Base-by-base conservation (phyloP, 164 flowering plant species). In the Vitis labrusca region DNA sequence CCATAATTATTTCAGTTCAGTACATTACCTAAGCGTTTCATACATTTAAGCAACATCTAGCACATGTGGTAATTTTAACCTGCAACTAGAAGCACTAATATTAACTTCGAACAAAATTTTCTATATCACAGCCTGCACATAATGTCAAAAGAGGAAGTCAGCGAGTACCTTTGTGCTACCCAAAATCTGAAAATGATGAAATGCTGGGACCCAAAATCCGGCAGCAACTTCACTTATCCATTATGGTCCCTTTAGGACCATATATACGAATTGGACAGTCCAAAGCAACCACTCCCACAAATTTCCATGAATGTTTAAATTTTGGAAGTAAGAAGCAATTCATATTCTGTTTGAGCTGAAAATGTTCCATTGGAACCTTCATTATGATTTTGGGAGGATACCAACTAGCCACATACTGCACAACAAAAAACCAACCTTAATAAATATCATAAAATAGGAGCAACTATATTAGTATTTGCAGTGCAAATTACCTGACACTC, bases 401-500 rank as follows among this genome's bases (percentile, higher is more conserved):
- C 56, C n/a, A 11, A 63, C n/a, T 49, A 32, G 29, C 37, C 1
- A 16, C 13, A 32, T 15, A 1, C 69, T 54, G 47, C 69, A 37
- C 59, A 13, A 54, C 50, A 55, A 44, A 9, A 17, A 44, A n/a
- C 30, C 11, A 29, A 17, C n/a, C 8, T 29, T 15, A 53, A 59
- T 3, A 1, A 30, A 15, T 50, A 10, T 30, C 13, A 4, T 13
- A n/a, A 66, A 29, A 16, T 27, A 13, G 9, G 13, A 66, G 30
- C 19, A 50, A 19, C 2, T 12, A 50, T 10, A 64, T 14, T 60
- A 30, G 16, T 15, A 3, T 61, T 49, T 37, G 50, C 9, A 61
- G 17, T 61, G 48, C 64, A 8, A 11, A 61, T 30, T 61, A 61
- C 64, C 64, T 61, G 17, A 30, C 50, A 48, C 64, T 32, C 50